These are phyloP conservation scores for Phoma herbarum DNA, from an alignment of 2,329 filamentous ascomycete genomes.

Conservation along the genomic window DNA sequence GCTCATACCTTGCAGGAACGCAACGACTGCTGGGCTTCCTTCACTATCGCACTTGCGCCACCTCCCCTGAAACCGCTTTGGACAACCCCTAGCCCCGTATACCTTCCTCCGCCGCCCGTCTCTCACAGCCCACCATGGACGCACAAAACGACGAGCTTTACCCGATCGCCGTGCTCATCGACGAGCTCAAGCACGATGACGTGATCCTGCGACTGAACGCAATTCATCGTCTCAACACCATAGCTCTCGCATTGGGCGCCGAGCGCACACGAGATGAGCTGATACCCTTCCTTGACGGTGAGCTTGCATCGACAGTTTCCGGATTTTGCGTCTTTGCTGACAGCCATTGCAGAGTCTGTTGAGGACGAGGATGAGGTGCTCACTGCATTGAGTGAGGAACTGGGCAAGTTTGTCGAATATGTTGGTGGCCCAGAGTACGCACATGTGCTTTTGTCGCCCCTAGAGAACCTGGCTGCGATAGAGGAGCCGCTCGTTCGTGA, in stretches of 20 bases:
- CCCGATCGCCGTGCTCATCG: constrained; percentile 98
- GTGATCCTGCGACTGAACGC: constrained; percentile 97
- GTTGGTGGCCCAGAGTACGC: constrained; percentile 93
- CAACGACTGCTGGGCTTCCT: constrained; percentile 3
- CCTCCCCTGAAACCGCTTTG: constrained; percentile 23
- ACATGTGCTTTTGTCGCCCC: constrained; percentile 93
- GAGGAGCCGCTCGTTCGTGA: constrained; percentile 97
- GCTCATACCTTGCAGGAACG: constrained; percentile 30
- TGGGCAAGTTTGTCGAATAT: constrained; percentile 96
- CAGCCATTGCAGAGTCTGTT: constrained; percentile 78
- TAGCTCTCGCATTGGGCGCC: constrained; percentile 92
- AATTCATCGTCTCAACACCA: constrained; percentile 97
- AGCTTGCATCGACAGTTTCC: constrained; percentile 51
- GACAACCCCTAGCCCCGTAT: constrained; percentile 33
- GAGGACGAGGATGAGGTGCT: constrained; percentile 99
- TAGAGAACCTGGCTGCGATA: constrained; percentile 98
- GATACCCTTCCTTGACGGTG: constrained; percentile 98
- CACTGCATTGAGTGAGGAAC: constrained; percentile 94
- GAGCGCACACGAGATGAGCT: constrained; percentile 98
- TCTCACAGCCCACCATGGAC: constrained; percentile 71
- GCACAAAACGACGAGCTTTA: constrained; percentile 98
- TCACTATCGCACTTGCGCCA: constrained; percentile 28
- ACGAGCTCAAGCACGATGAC: constrained; percentile 99
- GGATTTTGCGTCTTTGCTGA: constrained; percentile 47
- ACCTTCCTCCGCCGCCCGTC: constrained; percentile 30